These are phyloP conservation scores for Pseudocercospora vitis DNA, from an alignment of 2,329 filamentous ascomycete species.

Conservation along the genomic window DNA sequence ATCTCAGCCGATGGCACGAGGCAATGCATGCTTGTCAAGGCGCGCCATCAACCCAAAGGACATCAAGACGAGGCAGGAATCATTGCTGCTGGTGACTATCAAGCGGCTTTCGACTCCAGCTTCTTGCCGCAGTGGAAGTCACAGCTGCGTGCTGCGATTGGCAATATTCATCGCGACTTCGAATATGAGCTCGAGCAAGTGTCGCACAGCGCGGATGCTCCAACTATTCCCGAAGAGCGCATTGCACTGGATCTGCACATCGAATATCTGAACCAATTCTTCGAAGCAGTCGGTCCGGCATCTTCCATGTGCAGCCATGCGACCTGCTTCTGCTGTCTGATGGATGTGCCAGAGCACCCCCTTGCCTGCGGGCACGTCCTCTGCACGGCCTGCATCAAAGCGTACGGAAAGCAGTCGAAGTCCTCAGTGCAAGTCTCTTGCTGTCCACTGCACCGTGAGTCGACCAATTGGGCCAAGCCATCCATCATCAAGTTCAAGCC, in stretches of 20 bases:
- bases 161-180: conserved; percentile 34
- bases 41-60: conserved; percentile 35
- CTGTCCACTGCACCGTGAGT: conserved; percentile 40
- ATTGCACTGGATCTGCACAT: conserved; percentile 35
- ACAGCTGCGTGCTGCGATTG: conserved; percentile 35
- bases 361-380: conserved; percentile 51
- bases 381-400: conserved; percentile 45
- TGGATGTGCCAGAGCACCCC: conserved; percentile 45
- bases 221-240: conserved; percentile 34
- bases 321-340: conserved; percentile 51
- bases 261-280: conserved; percentile 41
- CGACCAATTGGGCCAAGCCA: conserved; percentile 39
- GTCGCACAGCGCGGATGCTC: conserved; percentile 30
- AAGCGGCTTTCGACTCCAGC: conserved; percentile 40
- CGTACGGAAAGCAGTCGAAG: conserved; percentile 37
- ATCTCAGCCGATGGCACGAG: conserved; percentile 35
- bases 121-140: conserved; percentile 34
- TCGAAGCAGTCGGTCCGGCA: conserved; percentile 42
- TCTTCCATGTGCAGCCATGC: conserved; percentile 36
- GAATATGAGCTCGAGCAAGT: conserved; percentile 36
- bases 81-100: conserved; percentile 45
- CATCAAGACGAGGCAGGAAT: conserved; percentile 50
- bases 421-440: conserved; percentile 30
- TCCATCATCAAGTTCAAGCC: conserved; percentile 34
- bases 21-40: conserved; percentile 37